A percentile compares a stretch with the other conserved stretches of the same genome.
phyloP scores from a whole-genome alignment of 495 filamentous ascomycete species.

The Achaetomiella virescens region DNA sequence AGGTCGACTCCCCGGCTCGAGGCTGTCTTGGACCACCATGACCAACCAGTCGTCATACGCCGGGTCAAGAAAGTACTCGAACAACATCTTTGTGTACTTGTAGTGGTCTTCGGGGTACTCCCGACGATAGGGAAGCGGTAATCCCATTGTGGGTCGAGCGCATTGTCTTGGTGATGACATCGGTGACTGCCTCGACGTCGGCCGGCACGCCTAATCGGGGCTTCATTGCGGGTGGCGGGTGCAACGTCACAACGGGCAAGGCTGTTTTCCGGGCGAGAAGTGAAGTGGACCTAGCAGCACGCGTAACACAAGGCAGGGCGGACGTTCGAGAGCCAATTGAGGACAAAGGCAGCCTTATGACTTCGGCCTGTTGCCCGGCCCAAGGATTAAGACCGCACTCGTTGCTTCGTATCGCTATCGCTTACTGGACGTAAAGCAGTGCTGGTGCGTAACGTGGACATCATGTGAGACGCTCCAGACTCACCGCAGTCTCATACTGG shows the following conservation, averaged over 20 bases:
- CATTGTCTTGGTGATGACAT: slow-evolving; percentile 32
- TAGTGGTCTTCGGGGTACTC: slow-evolving; percentile 31
- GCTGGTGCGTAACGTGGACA: background rate
- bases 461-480: background rate
- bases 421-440: too few relatives aligned
- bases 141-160: slow-evolving; percentile 35
- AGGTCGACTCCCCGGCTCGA: slow-evolving; percentile 14
- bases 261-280: background rate
- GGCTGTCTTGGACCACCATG: slow-evolving; percentile 30
- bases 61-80: slow-evolving; percentile 31
- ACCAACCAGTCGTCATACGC: slow-evolving; percentile 31
- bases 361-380: background rate
- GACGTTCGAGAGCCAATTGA: background rate
- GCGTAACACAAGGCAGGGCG: background rate
- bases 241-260: background rate
- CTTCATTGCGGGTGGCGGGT: slow-evolving; percentile 15
- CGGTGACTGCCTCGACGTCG: slow-evolving; percentile 32
- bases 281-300: background rate
- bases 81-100: slow-evolving; percentile 30
- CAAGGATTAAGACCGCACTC: background rate
- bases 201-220: slow-evolving; percentile 21
- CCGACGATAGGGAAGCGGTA: slow-evolving; percentile 32
- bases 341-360: slow-evolving; percentile 2
- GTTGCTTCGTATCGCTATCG: background rate
- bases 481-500: background rate